Base-by-base conservation (phyloP, 2,329 filamentous ascomycete genomes). In the Clonostachys chloroleuca region DNA sequence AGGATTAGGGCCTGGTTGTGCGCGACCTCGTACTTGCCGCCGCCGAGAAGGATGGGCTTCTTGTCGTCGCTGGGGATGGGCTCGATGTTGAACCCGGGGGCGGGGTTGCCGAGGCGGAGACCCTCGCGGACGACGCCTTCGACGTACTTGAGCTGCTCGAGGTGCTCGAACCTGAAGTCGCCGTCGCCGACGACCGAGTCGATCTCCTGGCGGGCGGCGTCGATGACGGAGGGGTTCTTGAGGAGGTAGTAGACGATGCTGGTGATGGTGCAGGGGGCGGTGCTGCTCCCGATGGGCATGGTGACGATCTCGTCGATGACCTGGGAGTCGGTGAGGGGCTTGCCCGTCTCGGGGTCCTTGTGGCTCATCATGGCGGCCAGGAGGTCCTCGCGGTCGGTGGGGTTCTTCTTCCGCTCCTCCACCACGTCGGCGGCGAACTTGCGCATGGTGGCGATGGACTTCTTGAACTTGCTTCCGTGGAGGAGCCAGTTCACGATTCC, bases 241-340 rank as follows among this genome's bases (percentile, higher is more conserved):
- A 76, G 52, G 3, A 83, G 65, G 44, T 77, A 71, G 53, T 76
- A 73, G 50, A 82, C 73, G 9, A 67, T 64, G 8, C 63, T 68
- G 51, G 62, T 67, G 50, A 77, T 57, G 55, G 68, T 63, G 49
- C 69, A 73, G 3, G 73, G 73, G 5, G 73, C 69, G 0, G 74
- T 78, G 57, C 68, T 73, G 59, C 68, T 74, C 5, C 77, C 80
- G 45, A 83, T 82, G 39, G 86, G 75, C 69, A 88, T 86, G 3
- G 78, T 77, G 46, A 87, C 78, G 53, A 89, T 81, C 59, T 89
- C 84, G 61, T 87, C 81, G 43, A 85, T 73, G 43, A 87, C 75
- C 49, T 80, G 78, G 10, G 77, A 75, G 5, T 86, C 77, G 5
- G 66, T 74, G 52, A 89, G 68, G 3, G 64, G 65, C 49, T 74